These are phyloP conservation scores for Selenicereus undatus DNA, from an alignment of 148 eudicot genomes.

Conservation along the genomic window DNA sequence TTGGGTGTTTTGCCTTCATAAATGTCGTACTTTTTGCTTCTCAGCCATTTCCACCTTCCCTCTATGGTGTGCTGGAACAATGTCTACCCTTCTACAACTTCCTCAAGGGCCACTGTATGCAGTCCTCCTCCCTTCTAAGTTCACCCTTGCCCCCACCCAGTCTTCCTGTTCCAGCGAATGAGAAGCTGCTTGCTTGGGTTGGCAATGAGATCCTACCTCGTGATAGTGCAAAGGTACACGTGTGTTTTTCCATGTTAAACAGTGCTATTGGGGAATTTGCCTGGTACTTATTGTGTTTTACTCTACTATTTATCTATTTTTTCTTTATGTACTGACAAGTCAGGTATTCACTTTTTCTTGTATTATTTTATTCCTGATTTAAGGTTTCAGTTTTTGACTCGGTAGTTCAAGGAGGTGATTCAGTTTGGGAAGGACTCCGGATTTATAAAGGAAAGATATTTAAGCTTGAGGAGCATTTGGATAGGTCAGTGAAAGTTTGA, in stretches of 20 bases:
- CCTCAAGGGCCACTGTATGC: constrained; percentile 51
- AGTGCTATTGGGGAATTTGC: not conserved
- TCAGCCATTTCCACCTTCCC: constrained; percentile 67
- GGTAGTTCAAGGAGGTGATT: constrained; percentile 99
- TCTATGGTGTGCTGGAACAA: constrained; percentile 74
- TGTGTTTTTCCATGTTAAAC: not conserved
- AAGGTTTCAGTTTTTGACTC: constrained; percentile 98
- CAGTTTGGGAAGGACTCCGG: constrained; percentile 98
- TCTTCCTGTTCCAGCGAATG: constrained; percentile 89
- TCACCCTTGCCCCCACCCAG: constrained; percentile 46
- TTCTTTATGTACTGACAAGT: not conserved
- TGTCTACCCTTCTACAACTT: constrained; percentile 84
- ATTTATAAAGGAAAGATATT: constrained; percentile 78
- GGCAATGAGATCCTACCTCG: constrained; percentile 90
- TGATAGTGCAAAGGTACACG: constrained; percentile 84
- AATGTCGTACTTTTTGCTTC: constrained; percentile 21
- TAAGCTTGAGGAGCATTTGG: constrained; percentile 95
- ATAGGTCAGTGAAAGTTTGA: constrained; percentile 49
- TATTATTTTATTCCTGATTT: constrained; percentile 19
- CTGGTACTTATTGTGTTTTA: not conserved
- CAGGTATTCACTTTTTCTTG: constrained; percentile 13
- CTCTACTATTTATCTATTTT: not conserved
- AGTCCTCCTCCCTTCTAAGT: constrained; percentile 33
- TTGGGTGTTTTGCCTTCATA: not conserved
- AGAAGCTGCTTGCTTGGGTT: constrained; percentile 90